Conservation (phyloP, 2,329 filamentous ascomycete species). For the Phyllosticta ampelicida region DNA sequence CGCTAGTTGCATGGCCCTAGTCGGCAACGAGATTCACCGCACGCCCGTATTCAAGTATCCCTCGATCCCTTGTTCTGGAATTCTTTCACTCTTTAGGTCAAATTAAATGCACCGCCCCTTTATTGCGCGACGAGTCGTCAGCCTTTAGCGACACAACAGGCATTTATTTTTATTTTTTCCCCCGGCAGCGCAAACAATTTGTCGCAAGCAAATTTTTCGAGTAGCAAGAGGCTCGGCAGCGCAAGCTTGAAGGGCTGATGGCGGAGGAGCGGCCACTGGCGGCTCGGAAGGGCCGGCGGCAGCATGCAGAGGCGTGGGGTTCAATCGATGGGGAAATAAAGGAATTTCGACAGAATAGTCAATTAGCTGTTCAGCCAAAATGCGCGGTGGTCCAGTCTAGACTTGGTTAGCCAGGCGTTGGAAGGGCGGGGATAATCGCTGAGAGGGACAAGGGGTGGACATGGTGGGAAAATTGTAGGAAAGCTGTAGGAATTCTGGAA, state of each 20-base stretch:
- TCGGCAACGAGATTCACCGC: background rate
- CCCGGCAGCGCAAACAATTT: background rate
- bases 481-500: background rate
- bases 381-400: background rate
- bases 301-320: background rate
- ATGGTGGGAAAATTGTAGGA: background rate
- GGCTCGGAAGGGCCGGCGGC: background rate
- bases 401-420: background rate
- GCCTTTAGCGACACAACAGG: too few relatives aligned
- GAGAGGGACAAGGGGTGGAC: background rate
- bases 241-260: background rate
- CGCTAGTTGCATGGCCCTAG: background rate
- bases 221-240: background rate
- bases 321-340: background rate
- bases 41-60: background rate
- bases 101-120: background rate
- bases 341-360: background rate
- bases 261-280: background rate
- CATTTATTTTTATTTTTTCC: too few relatives aligned
- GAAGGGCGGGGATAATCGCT: background rate
- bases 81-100: background rate
- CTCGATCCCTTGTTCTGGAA: background rate
- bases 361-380: background rate
- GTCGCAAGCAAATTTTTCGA: background rate
- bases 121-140: background rate